A percentile compares a stretch with the other conserved stretches of the same genome.
These are phyloP conservation scores for Camellia sinensis DNA, from an alignment of 148 eudicot species.

Conservation along the genomic window DNA sequence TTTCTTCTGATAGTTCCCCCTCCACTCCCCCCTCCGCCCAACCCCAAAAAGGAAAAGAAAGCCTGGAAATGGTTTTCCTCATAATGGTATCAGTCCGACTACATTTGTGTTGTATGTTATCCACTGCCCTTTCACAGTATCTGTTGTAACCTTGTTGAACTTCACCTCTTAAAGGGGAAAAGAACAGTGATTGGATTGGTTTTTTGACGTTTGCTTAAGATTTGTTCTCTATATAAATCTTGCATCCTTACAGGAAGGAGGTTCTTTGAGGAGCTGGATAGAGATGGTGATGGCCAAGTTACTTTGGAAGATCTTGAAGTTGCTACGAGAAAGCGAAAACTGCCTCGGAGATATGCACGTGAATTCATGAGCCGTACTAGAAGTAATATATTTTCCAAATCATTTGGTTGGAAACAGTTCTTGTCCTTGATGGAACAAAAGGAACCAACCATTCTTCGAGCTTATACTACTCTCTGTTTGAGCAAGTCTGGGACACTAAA, in stretches of 20 bases:
- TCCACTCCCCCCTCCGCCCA: neutral
- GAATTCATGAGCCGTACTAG: slow-evolving; percentile 81
- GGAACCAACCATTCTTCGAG: slow-evolving; percentile 94
- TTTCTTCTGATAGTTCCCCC: neutral
- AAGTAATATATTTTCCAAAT: slow-evolving; percentile 82
- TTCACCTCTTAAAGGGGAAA: neutral
- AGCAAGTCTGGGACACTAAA: slow-evolving; percentile 94
- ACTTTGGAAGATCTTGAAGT: slow-evolving; percentile 88
- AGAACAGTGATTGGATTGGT: neutral
- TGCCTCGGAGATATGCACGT: slow-evolving; percentile 79
- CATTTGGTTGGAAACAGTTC: slow-evolving; percentile 96
- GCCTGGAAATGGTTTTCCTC: neutral
- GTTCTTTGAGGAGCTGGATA: slow-evolving; percentile 93
- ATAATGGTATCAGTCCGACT: neutral
- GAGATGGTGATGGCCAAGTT: slow-evolving; percentile 96
- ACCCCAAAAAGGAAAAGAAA: neutral
- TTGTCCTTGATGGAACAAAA: slow-evolving; percentile 90
- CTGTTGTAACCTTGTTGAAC: neutral
- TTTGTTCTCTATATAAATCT: neutral
- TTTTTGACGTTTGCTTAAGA: neutral
- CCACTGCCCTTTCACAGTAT: neutral
- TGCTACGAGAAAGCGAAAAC: slow-evolving; percentile 83
- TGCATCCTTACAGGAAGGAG: slow-evolving; percentile 60
- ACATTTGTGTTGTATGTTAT: neutral
- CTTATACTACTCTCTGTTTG: slow-evolving; percentile 91